These are phyloP conservation scores for Colletotrichum zoysiae DNA, from an alignment of 2,329 filamentous ascomycete genomes.

Conservation along the genomic window DNA sequence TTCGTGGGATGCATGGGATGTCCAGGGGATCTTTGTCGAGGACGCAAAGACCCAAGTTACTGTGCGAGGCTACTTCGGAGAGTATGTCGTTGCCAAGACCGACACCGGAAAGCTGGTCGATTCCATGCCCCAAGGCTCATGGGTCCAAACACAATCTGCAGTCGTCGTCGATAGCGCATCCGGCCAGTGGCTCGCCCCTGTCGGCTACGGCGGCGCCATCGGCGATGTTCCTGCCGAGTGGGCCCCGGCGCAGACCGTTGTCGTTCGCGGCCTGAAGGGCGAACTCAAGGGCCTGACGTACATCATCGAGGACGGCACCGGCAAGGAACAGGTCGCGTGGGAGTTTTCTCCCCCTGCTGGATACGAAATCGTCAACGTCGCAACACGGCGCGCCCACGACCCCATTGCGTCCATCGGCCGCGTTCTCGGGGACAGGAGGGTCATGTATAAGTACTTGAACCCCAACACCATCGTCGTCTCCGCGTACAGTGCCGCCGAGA, in stretches of 20 bases:
- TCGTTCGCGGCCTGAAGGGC: conserved; percentile 63
- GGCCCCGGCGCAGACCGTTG: conserved; percentile 66
- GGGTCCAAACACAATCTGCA: conserved; percentile 54
- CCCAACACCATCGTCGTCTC: conserved; percentile 85
- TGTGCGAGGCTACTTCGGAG: conserved; percentile 71
- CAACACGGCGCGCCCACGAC: conserved; percentile 79
- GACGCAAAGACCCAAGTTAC: conserved; percentile 68
- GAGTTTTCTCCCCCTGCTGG: conserved; percentile 75
- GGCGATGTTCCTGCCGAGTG: conserved; percentile 59
- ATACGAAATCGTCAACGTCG: conserved; percentile 77
- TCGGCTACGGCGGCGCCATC: conserved; percentile 64
- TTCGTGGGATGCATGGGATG: conserved; percentile 70
- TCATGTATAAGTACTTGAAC: conserved; percentile 97
- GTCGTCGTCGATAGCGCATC: conserved; percentile 65
- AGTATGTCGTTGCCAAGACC: conserved; percentile 68
- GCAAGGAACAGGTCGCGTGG: conserved; percentile 72
- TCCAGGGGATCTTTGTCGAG: conserved; percentile 75
- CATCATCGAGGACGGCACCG: conserved; percentile 55
- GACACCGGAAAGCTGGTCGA: conserved; percentile 66
- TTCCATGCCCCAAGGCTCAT: conserved; percentile 54
- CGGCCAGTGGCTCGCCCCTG: conserved; percentile 66
- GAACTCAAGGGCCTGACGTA: conserved; percentile 69
- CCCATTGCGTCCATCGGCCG: conserved; percentile 95
- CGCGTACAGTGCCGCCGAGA: conserved; percentile 69
- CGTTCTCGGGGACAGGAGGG: conserved; percentile 90